A percentile compares a stretch with the other conserved stretches of the same genome.
phyloP scores from a whole-genome alignment of 495 filamentous ascomycete genomes.

The Ramalina intermedia region DNA sequence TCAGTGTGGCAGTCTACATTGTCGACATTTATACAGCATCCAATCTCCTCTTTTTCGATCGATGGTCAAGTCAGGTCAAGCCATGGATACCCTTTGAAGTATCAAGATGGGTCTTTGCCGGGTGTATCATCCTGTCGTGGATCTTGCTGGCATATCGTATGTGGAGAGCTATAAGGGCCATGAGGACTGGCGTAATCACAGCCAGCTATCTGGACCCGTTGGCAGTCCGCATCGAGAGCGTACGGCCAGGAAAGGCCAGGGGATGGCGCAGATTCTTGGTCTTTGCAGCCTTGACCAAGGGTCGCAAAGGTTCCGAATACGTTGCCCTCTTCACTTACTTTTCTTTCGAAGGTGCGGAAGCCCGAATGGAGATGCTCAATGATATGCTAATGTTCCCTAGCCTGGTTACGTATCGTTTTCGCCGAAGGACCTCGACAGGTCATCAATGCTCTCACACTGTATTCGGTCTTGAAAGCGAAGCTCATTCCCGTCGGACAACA shows the following conservation, averaged over 20 bases:
- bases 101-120: constrained; percentile 80
- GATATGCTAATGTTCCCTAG: constrained; percentile 26
- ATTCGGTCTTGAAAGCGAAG: constrained; percentile 58
- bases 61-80: constrained; percentile 52
- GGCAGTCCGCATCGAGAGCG: constrained; percentile 66
- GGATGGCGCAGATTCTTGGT: constrained; percentile 84
- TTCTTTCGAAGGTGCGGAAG: constrained; percentile 64
- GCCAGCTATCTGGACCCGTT: constrained; percentile 81
- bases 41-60: constrained; percentile 71
- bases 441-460: constrained; percentile 77
- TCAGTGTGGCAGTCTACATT: constrained; percentile 72
- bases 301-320: constrained; percentile 81
- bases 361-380: background rate
- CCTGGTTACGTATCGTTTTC: constrained; percentile 76
- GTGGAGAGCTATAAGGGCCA: constrained; percentile 60
- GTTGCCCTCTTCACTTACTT: constrained; percentile 89
- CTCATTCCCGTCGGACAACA: constrained; percentile 46
- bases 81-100: constrained; percentile 53
- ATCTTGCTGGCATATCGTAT: constrained; percentile 63
- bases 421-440: constrained; percentile 84
- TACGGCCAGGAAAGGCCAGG: constrained; percentile 49
- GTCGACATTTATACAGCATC: constrained; percentile 88
- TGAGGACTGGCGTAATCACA: constrained; percentile 72
- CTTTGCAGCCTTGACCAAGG: constrained; percentile 82
- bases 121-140: constrained; percentile 77